phyloP scores from a whole-genome alignment of 441 rosid genomes.

The Erysimum cheiri region DNA sequence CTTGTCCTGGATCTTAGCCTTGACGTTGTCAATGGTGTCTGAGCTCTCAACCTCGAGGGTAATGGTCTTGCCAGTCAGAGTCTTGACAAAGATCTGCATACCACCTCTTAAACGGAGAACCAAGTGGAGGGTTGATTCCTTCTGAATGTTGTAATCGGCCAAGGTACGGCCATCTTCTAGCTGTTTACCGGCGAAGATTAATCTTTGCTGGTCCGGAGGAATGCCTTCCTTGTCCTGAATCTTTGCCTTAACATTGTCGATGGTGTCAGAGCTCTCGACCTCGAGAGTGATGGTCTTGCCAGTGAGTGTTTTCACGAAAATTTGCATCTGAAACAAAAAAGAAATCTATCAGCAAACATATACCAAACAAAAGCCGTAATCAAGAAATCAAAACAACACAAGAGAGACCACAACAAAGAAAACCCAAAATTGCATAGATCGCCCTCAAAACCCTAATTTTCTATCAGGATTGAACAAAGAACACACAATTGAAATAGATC shows the following conservation, averaged over 20 bases:
- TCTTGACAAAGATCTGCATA: slow-evolving; percentile 45
- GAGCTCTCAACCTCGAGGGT: slow-evolving; percentile 44
- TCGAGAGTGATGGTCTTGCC: slow-evolving; percentile 40
- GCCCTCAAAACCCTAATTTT: too few species aligned
- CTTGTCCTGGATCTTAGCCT: slow-evolving; percentile 44
- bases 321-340: slow-evolving; percentile 40
- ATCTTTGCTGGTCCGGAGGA: slow-evolving; percentile 52
- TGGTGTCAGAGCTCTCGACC: slow-evolving; percentile 44
- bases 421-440: too few species aligned
- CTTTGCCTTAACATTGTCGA: slow-evolving; percentile 50
- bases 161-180: slow-evolving; percentile 49
- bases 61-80: slow-evolving; percentile 41
- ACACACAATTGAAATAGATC: not conserved
- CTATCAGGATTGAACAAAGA: not conserved
- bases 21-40: slow-evolving; percentile 41
- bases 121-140: slow-evolving; percentile 43
- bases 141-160: slow-evolving; percentile 46
- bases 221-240: slow-evolving; percentile 54
- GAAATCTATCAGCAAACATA: not conserved
- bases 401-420: too few species aligned
- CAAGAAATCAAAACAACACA: not conserved
- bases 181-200: slow-evolving; percentile 52
- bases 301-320: slow-evolving; percentile 46
- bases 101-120: slow-evolving; percentile 43
- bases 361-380: not conserved